Percentiles rank a stretch among this genome's conserved stretches.
Evolutionary conservation across 2,329 filamentous ascomycete species (phyloP).

Genomic region (Aspergillus fructus): DNA sequence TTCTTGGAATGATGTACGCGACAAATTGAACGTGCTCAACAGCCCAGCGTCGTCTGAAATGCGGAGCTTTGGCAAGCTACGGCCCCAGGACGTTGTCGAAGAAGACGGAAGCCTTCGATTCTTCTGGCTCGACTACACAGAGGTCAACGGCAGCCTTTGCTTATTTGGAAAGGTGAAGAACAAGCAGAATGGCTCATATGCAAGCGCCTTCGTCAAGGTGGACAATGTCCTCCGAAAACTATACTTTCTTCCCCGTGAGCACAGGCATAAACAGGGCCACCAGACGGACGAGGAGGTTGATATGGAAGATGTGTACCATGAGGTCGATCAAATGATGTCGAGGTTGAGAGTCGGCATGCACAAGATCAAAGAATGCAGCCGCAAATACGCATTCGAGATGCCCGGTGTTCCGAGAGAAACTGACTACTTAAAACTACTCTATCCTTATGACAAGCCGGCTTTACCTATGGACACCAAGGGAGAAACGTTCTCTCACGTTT

Average conservation of each 20-base stretch:
- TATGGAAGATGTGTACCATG: conserved; percentile 86
- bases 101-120: conserved; percentile 87
- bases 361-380: conserved; percentile 85
- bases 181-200: conserved; percentile 73
- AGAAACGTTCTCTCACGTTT: conserved; percentile 90
- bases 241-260: conserved; percentile 82
- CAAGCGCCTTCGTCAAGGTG: conserved; percentile 93
- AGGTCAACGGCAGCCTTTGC: conserved; percentile 86
- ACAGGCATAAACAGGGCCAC: conserved; percentile 58
- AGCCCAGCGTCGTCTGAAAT: conserved; percentile 65
- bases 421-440: conserved; percentile 92
- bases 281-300: conserved; percentile 75
- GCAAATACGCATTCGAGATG: conserved; percentile 96
- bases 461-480: conserved; percentile 71
- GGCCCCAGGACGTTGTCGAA: conserved; percentile 82
- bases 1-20: conserved; percentile 84
- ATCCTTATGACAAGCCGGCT: conserved; percentile 81
- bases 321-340: conserved; percentile 86
- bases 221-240: conserved; percentile 92
- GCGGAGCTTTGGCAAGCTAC: conserved; percentile 71
- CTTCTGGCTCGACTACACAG: conserved; percentile 97
- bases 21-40: conserved; percentile 80
- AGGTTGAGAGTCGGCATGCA: conserved; percentile 81
- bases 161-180: conserved; percentile 95
- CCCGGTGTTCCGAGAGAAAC: conserved; percentile 81